A percentile compares a stretch with the other conserved stretches of the same genome.
These are phyloP conservation scores for Glebionis coronaria DNA, from an alignment of 129 eudicot genomes.

Conservation along the genomic window DNA sequence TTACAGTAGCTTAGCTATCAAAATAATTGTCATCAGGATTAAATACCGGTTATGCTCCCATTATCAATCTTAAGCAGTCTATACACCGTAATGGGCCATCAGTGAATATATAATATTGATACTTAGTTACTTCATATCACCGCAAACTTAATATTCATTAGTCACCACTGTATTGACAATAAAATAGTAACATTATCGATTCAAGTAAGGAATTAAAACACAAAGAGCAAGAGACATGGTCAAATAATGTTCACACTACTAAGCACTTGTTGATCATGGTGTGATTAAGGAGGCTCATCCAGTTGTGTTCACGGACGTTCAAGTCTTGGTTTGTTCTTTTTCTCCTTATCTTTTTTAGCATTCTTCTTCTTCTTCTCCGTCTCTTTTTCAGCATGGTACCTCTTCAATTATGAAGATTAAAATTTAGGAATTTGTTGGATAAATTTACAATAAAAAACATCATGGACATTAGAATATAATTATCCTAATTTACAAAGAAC, in stretches of 20 bases:
- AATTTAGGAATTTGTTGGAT: no score
- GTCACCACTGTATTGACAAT: neutral
- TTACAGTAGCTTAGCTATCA: neutral
- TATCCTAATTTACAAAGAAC: no score
- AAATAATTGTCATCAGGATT: neutral
- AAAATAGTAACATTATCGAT: neutral
- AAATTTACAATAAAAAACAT: no score
- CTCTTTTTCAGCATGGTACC: no score
- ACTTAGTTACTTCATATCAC: slow-evolving; percentile 6
- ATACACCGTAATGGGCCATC: neutral
- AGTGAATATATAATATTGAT: neutral
- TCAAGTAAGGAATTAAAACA: slow-evolving; percentile 12
- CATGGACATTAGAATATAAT: no score
- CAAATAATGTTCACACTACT: neutral
- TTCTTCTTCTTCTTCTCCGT: no score
- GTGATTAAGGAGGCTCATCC: no score
- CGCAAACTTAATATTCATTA: neutral
- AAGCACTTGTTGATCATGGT: no score
- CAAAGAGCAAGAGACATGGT: slow-evolving; percentile 14
- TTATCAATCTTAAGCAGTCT: neutral
- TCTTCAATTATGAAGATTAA: no score
- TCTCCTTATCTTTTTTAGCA: no score
- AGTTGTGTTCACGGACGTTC: no score
- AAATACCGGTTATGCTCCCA: neutral
- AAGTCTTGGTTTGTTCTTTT: no score